Evolutionary conservation across 768 basidiomycete genomes (phyloP).

Genomic region (Tulasnella sp.): DNA sequence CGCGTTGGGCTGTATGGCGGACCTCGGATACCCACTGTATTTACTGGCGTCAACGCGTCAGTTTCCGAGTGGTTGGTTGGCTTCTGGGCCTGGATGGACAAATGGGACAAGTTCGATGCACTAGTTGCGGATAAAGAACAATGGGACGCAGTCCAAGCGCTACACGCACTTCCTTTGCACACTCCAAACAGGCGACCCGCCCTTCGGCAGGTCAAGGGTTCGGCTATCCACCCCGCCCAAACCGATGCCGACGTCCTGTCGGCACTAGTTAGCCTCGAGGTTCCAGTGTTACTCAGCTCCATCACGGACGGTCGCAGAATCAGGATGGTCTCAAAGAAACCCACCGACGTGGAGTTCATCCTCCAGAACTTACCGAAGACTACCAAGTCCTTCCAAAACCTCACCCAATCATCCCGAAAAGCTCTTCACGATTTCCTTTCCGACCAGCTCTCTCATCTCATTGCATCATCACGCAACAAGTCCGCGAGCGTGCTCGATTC

Average conservation of each 20-base stretch:
- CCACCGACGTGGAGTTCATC: neutral
- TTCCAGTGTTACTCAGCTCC: neutral
- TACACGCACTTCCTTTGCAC: neutral
- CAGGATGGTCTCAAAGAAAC: too few species aligned
- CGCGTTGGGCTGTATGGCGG: too few species aligned
- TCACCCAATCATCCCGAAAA: neutral
- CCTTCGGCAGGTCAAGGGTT: neutral
- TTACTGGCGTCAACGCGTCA: too few species aligned
- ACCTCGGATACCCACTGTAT: too few species aligned
- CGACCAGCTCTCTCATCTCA: neutral
- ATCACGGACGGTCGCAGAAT: neutral
- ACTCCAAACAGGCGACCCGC: neutral
- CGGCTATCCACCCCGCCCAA: neutral
- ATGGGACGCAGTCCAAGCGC: neutral
- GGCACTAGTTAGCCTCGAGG: neutral
- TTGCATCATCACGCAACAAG: neutral
- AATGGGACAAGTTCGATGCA: slow-evolving; percentile 24
- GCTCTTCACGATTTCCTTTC: neutral
- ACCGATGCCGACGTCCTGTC: neutral
- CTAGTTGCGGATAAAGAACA: neutral
- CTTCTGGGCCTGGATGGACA: slow-evolving; percentile 42
- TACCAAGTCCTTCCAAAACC: neutral
- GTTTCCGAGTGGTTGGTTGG: slow-evolving; percentile 30
- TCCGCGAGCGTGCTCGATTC: neutral
- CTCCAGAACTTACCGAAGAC: neutral